Evolutionary conservation across 352 stramenopile genomes (phyloP).

Genomic region (Phytopythium ostracodes): DNA sequence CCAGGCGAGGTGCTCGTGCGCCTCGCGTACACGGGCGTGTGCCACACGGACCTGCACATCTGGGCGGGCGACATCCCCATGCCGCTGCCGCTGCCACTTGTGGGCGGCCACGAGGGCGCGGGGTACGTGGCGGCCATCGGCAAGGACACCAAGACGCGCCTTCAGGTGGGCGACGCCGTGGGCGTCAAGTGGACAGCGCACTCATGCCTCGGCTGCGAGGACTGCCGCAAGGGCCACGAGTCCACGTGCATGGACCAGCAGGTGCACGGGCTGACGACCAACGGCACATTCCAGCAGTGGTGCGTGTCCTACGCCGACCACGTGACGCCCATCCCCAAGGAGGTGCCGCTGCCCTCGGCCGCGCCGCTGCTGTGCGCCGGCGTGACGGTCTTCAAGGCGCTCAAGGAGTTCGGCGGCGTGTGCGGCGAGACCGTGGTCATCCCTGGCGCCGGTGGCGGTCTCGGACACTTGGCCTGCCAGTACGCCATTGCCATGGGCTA

Average conservation of each 20-base stretch:
- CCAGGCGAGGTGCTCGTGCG: slow-evolving; percentile 39
- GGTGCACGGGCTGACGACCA: slow-evolving; percentile 30
- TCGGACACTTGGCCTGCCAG: slow-evolving; percentile 80
- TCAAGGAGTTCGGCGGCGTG: slow-evolving; percentile 49
- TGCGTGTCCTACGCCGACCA: slow-evolving; percentile 68
- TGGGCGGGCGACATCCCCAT: slow-evolving; percentile 27
- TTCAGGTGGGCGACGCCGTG: slow-evolving; percentile 39
- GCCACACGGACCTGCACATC: slow-evolving; percentile 38
- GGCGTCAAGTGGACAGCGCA: slow-evolving; percentile 42
- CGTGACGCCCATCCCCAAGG: slow-evolving; percentile 71
- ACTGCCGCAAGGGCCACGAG: slow-evolving; percentile 48
- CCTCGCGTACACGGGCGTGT: slow-evolving; percentile 41
- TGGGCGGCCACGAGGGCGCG: slow-evolving; percentile 50
- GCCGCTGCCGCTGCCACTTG: slow-evolving; percentile 29
- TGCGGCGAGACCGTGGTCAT: slow-evolving; percentile 47
- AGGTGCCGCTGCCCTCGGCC: slow-evolving; percentile 35
- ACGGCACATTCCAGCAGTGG: slow-evolving; percentile 51
- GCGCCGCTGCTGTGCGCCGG: slow-evolving; percentile 80
- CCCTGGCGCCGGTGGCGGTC: slow-evolving; percentile 50
- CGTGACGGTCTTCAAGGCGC: slow-evolving; percentile 79
- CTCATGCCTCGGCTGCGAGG: slow-evolving; percentile 40
- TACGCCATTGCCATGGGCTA: slow-evolving; percentile 58
- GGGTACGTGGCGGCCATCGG: slow-evolving; percentile 42
- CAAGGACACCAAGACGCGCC: slow-evolving; percentile 25
- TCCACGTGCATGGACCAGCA: slow-evolving; percentile 30